These are phyloP conservation scores for Amanita molliuscula DNA, from an alignment of 768 basidiomycete genomes.

Conservation along the genomic window DNA sequence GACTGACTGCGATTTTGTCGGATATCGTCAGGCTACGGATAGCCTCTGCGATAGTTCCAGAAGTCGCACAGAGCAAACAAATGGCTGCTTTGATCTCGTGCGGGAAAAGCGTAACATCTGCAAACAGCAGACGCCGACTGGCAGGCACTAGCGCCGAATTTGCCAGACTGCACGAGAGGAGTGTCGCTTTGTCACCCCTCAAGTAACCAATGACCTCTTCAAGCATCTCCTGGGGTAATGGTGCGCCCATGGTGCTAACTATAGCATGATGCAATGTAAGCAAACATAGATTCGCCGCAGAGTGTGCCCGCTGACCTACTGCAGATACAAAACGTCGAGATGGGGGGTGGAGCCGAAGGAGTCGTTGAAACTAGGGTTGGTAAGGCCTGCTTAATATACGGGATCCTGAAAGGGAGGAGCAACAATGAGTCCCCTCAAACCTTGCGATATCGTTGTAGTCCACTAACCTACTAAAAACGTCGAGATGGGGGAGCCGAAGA, in stretches of 20 bases:
- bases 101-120: slow-evolving; percentile 17
- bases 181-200: slow-evolving; percentile 16
- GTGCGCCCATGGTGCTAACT: not conserved
- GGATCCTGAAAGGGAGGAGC: too few relatives aligned
- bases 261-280: not conserved
- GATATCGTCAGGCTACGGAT: slow-evolving; percentile 14
- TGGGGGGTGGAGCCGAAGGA: too few relatives aligned
- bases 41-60: slow-evolving; percentile 18
- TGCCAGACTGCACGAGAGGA: slow-evolving; percentile 20
- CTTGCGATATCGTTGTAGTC: too few relatives aligned
- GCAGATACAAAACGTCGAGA: too few relatives aligned
- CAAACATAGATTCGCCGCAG: not conserved
- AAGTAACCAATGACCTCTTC: slow-evolving; percentile 21
- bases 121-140: slow-evolving; percentile 20
- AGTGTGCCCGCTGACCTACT: not conserved
- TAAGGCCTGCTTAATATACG: too few relatives aligned
- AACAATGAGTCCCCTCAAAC: too few relatives aligned
- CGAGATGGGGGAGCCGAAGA: too few relatives aligned
- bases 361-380: too few relatives aligned
- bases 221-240: slow-evolving; percentile 24
- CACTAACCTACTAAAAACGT: too few relatives aligned
- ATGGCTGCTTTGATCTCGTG: slow-evolving; percentile 16
- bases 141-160: slow-evolving; percentile 16
- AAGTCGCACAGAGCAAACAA: slow-evolving; percentile 17
- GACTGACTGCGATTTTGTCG: not conserved